Percentiles rank a stretch among this genome's conserved stretches.
phyloP scores from a whole-genome alignment of 1,139 yeast genomes.

The Scheffersomyces cryptocercus region DNA sequence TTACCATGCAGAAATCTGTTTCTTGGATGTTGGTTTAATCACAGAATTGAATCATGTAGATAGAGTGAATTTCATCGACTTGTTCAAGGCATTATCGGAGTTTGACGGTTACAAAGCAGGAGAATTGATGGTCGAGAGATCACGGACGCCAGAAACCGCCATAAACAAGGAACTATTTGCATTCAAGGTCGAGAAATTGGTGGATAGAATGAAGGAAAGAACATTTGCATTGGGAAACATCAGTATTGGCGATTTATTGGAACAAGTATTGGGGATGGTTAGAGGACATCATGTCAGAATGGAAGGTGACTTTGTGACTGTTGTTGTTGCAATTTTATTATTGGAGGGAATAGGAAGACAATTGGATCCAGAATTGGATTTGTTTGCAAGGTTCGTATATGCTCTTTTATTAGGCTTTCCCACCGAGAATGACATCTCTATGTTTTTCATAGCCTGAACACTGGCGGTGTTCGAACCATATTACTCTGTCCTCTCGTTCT shows the following conservation, averaged over 20 bases:
- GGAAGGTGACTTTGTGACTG: conserved; percentile 97
- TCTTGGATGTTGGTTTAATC: conserved; percentile 89
- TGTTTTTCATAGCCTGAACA: conserved; percentile 9
- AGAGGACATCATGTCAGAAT: conserved; percentile 91
- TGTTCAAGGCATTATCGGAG: conserved; percentile 84
- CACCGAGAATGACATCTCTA: conserved; percentile 31
- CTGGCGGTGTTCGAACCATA: background rate
- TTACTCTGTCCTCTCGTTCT: background rate
- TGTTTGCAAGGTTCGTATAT: conserved; percentile 91
- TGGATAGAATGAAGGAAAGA: conserved; percentile 75
- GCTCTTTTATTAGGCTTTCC: conserved; percentile 61
- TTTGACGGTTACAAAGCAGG: conserved; percentile 97
- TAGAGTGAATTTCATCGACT: conserved; percentile 81
- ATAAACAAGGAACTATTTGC: conserved; percentile 84
- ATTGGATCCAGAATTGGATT: conserved; percentile 86
- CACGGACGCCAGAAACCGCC: conserved; percentile 92
- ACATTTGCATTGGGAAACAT: conserved; percentile 93
- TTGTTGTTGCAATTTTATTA: conserved; percentile 84
- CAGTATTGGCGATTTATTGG: conserved; percentile 86
- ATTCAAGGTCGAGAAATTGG: conserved; percentile 79
- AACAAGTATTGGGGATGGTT: conserved; percentile 87
- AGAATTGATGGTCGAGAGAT: conserved; percentile 89
- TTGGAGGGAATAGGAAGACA: conserved; percentile 95
- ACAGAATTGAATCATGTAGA: conserved; percentile 82
- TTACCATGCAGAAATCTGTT: conserved; percentile 84